phyloP scores from a whole-genome alignment of 768 basidiomycete species.

The Cantharellus anzutake region DNA sequence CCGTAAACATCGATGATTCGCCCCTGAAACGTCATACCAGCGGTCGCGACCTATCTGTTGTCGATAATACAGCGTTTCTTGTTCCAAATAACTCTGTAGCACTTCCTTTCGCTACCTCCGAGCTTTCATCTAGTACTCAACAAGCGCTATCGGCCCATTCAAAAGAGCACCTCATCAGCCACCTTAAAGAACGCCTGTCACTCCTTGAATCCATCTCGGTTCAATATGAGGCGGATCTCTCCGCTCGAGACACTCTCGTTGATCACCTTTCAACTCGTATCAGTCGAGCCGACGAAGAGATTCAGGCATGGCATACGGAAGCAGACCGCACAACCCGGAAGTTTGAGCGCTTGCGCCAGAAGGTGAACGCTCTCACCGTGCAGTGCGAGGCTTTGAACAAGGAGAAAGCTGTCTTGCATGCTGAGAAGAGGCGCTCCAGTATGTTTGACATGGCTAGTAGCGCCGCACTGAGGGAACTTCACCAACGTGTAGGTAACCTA shows the following conservation, averaged over 20 bases:
- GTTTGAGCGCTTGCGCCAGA: neutral
- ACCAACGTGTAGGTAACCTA: neutral
- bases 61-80: neutral
- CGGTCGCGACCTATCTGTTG: neutral
- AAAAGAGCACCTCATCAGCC: neutral
- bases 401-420: neutral
- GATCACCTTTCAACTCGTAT: neutral
- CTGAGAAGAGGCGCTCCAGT: neutral
- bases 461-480: neutral
- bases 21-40: neutral
- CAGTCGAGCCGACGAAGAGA: neutral
- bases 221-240: conserved; percentile 1
- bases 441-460: neutral
- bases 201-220: neutral
- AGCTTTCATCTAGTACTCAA: neutral
- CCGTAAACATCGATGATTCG: neutral
- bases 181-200: neutral
- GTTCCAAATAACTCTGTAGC: neutral
- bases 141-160: neutral
- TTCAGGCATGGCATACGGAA: neutral
- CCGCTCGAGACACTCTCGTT: neutral
- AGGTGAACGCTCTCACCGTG: neutral
- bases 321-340: neutral
- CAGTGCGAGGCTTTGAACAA: neutral
- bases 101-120: neutral